Conservation (phyloP, 148 eudicot genomes). For the Cornus controversa region DNA sequence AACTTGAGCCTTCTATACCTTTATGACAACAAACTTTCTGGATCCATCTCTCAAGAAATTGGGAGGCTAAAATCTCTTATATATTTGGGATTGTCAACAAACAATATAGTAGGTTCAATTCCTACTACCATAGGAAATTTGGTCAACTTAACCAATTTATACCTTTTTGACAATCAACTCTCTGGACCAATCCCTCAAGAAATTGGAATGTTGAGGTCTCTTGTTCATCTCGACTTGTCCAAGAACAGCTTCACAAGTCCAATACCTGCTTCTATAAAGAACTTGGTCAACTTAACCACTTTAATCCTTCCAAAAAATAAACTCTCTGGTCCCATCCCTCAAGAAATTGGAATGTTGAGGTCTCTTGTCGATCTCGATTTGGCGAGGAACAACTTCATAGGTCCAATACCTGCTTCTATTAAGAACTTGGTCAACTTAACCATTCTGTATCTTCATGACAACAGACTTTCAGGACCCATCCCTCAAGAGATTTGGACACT, state of each 20-base stretch:
- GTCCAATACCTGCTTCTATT: background rate
- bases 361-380: background rate
- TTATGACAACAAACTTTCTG: background rate
- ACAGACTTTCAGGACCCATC: background rate
- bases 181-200: slow-evolving; percentile 16
- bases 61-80: background rate
- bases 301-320: background rate
- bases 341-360: background rate
- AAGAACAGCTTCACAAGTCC: slow-evolving; percentile 9
- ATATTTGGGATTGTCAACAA: background rate
- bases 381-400: no score
- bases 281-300: background rate
- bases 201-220: background rate
- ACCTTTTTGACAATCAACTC: slow-evolving; percentile 1
- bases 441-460: background rate
- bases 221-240: background rate
- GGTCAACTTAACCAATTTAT: background rate
- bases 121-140: slow-evolving; percentile 4
- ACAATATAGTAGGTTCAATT: background rate
- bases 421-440: background rate
- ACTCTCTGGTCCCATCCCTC: background rate
- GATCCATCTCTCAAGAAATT: slow-evolving; percentile 4
- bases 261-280: slow-evolving; percentile 18
- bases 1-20: background rate
- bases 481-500: no score